Base-by-base conservation (phyloP, 805 yeast species). In the Scheffersomyces ergatensis region DNA sequence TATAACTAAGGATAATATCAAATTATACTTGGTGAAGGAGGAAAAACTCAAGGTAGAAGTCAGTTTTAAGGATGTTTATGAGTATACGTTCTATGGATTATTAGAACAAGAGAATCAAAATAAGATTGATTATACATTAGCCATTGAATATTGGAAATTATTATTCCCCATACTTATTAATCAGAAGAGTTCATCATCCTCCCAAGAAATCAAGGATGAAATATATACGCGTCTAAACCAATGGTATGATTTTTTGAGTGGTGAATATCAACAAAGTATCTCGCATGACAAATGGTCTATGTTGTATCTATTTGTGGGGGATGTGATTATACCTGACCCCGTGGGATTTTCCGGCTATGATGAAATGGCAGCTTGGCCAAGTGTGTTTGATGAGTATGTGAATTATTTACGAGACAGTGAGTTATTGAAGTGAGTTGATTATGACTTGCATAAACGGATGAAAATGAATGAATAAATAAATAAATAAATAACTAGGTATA, bases 321-420 rank as follows among this genome's bases (percentile, higher is more conserved):
- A 77, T 44, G 72, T 72, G 44, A 61, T 77, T 1, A 34, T 43
- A 2, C 46, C 57, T 2, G 85, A 87, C 44, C 78, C 85, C 0
- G 45, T 19, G 2, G 46, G 54, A 1, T 65, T 92, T 4, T 62
- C 63, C 13, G 63, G 61, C 2, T 90, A 89, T 60, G 90, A 85
- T 51, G 93, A 84, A 48, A 76, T 77, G 50, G 89, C 85, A 18
- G 86, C 97, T 0, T 92, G 98, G 98, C 99, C 98, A 4, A 78
- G 86, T 39, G 67, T 88, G 14, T 79, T 92, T 48, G 99, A 92
- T 58, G 88, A 82, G 43, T 92, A 78, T 55, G 85, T 88, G 17
- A 95, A 85, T 47, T 72, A 72, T 53, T 65, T 71, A 49, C 50
- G 53, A 19, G 71, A 63, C 9, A 51, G 54, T 20, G 54, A 46